Base-by-base conservation (phyloP, 2,329 filamentous ascomycete genomes). In the Xylogone sp. region DNA sequence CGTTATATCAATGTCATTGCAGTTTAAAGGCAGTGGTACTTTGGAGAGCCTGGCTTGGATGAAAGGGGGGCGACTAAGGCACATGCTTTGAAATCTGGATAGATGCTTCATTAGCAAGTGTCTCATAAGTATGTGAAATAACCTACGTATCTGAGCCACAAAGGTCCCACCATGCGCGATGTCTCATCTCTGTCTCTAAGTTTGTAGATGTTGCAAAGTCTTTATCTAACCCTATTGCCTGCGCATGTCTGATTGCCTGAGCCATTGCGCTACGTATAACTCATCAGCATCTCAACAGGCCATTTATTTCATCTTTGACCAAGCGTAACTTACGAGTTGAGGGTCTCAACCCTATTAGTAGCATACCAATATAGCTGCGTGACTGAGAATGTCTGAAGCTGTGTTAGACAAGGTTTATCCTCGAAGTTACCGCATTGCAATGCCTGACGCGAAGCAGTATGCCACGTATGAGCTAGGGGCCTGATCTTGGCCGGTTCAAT, bases 111-210 rank as follows among this genome's bases (percentile, higher is more conserved):
- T n/a, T 21, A 18, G 18, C 19, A 27, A 27, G 19, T 22, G 16
- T 27, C 21, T 18, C 19, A 3, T 21, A 21, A 21, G 18, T 29
- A 46, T 21, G 29, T 21, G 21, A 34, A 18, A n/a, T 42, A 43
- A 53, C 58, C 21, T 57, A 63, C 62, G 77, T 70, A 56, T 86
- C 82, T 2, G 83, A 70, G 16, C 81, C 73, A 42, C 82, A 65
- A 19, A 85, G 72, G 55, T 83, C 78, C 62, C 62, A 64, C 59
- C 61, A 64, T 24, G 56, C 46, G 19, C 60, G 59, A 46, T 60
- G 58, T 27, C 61, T 49, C 20, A 62, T 48, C 47, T 62, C 59
- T 7, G 56, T 61, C 43, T 62, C 58, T 8, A 62, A 47, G 43
- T 49, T 50, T 27, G 55, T 53, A 18, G 53, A 45, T 12, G 31